phyloP scores from a whole-genome alignment of 805 yeast species.

The Starmerella roubikii region DNA sequence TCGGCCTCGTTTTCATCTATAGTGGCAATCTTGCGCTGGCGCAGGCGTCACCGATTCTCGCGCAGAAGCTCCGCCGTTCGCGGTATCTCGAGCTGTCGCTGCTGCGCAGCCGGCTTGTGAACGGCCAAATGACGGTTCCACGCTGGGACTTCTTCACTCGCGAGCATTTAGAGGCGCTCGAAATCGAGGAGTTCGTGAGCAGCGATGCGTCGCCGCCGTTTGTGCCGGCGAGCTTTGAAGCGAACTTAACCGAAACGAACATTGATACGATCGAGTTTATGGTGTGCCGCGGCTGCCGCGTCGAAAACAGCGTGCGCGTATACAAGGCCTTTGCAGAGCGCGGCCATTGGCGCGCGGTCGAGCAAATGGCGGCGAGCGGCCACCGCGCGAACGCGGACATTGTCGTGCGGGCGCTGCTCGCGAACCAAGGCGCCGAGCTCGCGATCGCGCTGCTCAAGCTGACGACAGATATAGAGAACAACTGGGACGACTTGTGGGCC shows the following conservation, averaged over 20 bases:
- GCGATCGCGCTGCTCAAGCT: slow-evolving; percentile 3
- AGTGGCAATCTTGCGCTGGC: slow-evolving; percentile 31
- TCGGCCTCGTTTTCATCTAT: slow-evolving; percentile 30
- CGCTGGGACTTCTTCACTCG: slow-evolving; percentile 21
- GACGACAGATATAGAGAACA: background rate
- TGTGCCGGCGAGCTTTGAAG: slow-evolving; percentile 72
- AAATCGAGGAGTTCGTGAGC: slow-evolving; percentile 48
- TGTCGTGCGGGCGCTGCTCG: slow-evolving; percentile 9
- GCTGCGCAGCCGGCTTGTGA: slow-evolving; percentile 14
- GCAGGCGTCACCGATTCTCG: slow-evolving; percentile 25
- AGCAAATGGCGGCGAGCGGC: slow-evolving; percentile 3
- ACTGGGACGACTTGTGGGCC: slow-evolving; percentile 3
- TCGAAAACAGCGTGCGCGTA: slow-evolving; percentile 10
- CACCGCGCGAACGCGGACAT: slow-evolving; percentile 7
- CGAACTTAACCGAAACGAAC: slow-evolving; percentile 8
- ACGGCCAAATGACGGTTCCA: background rate
- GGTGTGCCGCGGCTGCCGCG: slow-evolving; percentile 15
- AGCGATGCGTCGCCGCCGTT: slow-evolving; percentile 33
- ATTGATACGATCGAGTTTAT: slow-evolving; percentile 22
- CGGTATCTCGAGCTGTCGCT: slow-evolving; percentile 17
- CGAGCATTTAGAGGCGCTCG: slow-evolving; percentile 33
- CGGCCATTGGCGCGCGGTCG: slow-evolving; percentile 4
- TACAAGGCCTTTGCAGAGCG: slow-evolving; percentile 6
- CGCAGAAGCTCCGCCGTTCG: slow-evolving; percentile 22
- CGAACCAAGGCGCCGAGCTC: slow-evolving; percentile 8